These are phyloP conservation scores for Phytophthora colocasiae DNA, from an alignment of 352 stramenopile genomes.

Conservation along the genomic window DNA sequence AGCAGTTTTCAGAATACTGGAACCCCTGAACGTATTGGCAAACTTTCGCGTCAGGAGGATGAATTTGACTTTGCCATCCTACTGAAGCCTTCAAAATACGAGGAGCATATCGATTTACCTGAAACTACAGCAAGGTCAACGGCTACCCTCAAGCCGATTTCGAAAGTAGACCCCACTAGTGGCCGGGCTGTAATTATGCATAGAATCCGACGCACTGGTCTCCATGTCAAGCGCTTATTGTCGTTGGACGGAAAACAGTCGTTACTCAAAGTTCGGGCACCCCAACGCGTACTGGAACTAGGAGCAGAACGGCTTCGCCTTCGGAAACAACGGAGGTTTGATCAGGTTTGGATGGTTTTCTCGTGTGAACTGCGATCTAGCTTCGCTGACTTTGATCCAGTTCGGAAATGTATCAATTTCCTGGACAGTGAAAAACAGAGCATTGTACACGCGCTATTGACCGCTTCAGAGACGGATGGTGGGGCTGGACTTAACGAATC, in stretches of 20 bases:
- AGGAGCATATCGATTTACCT: slow-evolving; percentile 60
- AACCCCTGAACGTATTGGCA: slow-evolving; percentile 52
- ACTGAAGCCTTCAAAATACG: slow-evolving; percentile 74
- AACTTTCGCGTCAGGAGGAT: slow-evolving; percentile 72
- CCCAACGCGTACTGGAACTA: slow-evolving; percentile 67
- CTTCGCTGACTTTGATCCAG: slow-evolving; percentile 71
- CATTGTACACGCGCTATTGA: slow-evolving; percentile 78
- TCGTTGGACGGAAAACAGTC: slow-evolving; percentile 80
- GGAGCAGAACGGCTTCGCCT: slow-evolving; percentile 72
- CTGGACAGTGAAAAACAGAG: slow-evolving; percentile 86
- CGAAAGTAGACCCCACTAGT: slow-evolving; percentile 25
- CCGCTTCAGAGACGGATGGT: slow-evolving; percentile 41
- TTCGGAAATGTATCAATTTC: slow-evolving; percentile 54
- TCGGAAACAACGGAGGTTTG: slow-evolving; percentile 69
- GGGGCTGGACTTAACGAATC: slow-evolving; percentile 80
- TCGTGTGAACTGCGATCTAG: slow-evolving; percentile 68
- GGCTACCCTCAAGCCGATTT: slow-evolving; percentile 19
- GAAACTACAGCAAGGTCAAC: slow-evolving; percentile 15
- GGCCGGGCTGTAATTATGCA: slow-evolving; percentile 50
- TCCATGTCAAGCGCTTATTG: slow-evolving; percentile 77
- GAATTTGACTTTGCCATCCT: slow-evolving; percentile 90
- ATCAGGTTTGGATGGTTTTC: slow-evolving; percentile 87
- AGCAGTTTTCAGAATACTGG: slow-evolving; percentile 17
- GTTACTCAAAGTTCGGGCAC: slow-evolving; percentile 80
- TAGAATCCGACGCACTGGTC: slow-evolving; percentile 63